Evolutionary conservation across 1,284 basidiomycete genomes (phyloP).

Genomic region (Taiwanofungus camphoratus): DNA sequence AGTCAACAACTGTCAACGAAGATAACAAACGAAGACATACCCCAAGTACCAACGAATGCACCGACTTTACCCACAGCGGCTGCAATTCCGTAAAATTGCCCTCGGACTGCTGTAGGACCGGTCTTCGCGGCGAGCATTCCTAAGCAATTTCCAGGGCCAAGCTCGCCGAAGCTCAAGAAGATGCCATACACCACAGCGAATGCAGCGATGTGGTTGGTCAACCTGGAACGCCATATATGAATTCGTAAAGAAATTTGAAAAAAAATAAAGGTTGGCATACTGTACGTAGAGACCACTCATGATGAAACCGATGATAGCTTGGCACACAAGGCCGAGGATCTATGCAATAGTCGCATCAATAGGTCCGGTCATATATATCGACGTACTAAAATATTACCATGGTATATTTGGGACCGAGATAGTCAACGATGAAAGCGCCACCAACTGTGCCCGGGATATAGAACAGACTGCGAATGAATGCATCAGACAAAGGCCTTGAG

Average conservation of each 20-base stretch:
- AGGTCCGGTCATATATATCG: neutral
- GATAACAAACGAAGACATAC: conserved; percentile 30
- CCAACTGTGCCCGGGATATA: conserved; percentile 74
- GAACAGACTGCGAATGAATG: conserved; percentile 49
- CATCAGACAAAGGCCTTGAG: conserved; percentile 5
- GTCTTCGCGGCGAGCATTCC: conserved; percentile 80
- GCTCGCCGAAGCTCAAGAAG: conserved; percentile 83
- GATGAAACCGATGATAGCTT: conserved; percentile 74
- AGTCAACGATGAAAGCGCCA: conserved; percentile 77
- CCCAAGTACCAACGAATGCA: conserved; percentile 80
- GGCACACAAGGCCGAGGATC: conserved; percentile 67
- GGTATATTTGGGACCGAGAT: conserved; percentile 68
- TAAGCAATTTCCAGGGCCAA: conserved; percentile 74
- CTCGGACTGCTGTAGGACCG: conserved; percentile 80
- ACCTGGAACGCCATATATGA: conserved; percentile 24
- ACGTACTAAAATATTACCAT: conserved; percentile 44
- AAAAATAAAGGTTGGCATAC: conserved; percentile 25
- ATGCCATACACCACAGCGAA: conserved; percentile 90
- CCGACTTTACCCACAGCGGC: conserved; percentile 91
- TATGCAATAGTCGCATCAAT: conserved; percentile 19
- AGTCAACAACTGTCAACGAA: neutral
- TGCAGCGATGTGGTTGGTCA: conserved; percentile 63
- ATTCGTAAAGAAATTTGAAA: neutral
- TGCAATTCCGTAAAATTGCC: conserved; percentile 80
- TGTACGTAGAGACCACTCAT: conserved; percentile 75